phyloP scores from a whole-genome alignment of 2,329 filamentous ascomycete species.

The Claviceps maximensis region DNA sequence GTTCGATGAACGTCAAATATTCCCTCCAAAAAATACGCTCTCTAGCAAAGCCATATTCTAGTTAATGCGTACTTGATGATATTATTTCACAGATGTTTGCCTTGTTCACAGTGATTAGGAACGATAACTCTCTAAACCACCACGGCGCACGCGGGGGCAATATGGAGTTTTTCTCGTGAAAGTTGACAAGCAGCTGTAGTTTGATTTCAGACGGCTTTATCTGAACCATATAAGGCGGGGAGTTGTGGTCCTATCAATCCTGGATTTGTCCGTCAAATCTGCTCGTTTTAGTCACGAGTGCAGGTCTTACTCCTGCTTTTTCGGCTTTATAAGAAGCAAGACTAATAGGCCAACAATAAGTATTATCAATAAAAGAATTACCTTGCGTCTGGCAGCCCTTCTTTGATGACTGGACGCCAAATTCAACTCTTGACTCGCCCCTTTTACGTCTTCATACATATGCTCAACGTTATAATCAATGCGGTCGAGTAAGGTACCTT shows the following conservation, averaged over 20 bases:
- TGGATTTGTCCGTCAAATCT: not conserved
- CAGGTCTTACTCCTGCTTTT: constrained; percentile 27
- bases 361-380: constrained; percentile 77
- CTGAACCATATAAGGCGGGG: not conserved
- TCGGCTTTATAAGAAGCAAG: constrained; percentile 67
- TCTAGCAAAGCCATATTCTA: not conserved
- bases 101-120: not conserved
- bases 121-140: too few species aligned
- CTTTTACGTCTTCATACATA: constrained; percentile 88
- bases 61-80: not conserved
- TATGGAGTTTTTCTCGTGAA: too few species aligned
- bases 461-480: constrained; percentile 97
- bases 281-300: not conserved
- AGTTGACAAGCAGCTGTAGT: too few species aligned
- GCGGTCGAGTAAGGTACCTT: constrained; percentile 81
- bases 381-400: constrained; percentile 78
- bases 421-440: constrained; percentile 80
- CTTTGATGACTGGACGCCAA: constrained; percentile 83
- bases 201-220: not conserved
- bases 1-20: not conserved
- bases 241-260: not conserved
- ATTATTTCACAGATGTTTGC: not conserved
- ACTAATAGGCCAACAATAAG: constrained; percentile 82
- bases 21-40: not conserved
- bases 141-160: too few species aligned